Evolutionary conservation across 345 rosid genomes (phyloP), one percentile per base, ranked within the genome.

Genomic region (Syzygium aqueum): DNA sequence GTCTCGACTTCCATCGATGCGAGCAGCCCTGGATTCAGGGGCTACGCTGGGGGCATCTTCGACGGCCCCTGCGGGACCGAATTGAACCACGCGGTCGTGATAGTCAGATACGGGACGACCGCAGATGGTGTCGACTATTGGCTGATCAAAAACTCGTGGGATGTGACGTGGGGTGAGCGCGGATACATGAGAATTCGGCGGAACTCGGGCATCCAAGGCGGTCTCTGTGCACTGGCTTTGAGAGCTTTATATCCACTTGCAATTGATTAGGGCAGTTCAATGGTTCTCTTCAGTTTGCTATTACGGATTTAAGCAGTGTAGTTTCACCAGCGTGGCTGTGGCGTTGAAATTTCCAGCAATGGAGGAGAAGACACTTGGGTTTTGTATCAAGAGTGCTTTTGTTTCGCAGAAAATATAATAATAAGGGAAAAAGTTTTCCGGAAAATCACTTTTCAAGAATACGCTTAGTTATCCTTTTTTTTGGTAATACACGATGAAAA

Each of bases 91-190:
- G 93, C 91, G 50, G 94, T 94, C 15, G 83, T 92, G 0, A 84
- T 91, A 50, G 92, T 93, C 40, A 94, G 94, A 30, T 93, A 92
- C 49, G 94, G 96, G n/a, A 86, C 28, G 16, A 87, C 51, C 51
- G 61, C 46, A 12, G 93, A 90, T 8, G 88, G 91, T 13, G 84
- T 21, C 17, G 87, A 92, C 67, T 93, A 91, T 53, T 93, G 95
- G 95, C 13, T 93, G 51, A 49, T 93, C 40, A 94, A 91, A 86
- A 95, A 95, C 53, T 95, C 96, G 7, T 94, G 95, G 97, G 95
- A 94, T 0, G 2, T 23, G 30, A 84, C 30, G 4, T 93, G 61
- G 61, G 61, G 61, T 11, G 61, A 56, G 27, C 22, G 23, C 22
- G 59, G 61, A 56, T 56, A 56, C 61, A 22, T 56, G 61, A 9